A percentile compares a stretch with the other conserved stretches of the same genome.
Conservation (phyloP, 208 protist genomes). For the Leishmania tarentolae region DNA sequence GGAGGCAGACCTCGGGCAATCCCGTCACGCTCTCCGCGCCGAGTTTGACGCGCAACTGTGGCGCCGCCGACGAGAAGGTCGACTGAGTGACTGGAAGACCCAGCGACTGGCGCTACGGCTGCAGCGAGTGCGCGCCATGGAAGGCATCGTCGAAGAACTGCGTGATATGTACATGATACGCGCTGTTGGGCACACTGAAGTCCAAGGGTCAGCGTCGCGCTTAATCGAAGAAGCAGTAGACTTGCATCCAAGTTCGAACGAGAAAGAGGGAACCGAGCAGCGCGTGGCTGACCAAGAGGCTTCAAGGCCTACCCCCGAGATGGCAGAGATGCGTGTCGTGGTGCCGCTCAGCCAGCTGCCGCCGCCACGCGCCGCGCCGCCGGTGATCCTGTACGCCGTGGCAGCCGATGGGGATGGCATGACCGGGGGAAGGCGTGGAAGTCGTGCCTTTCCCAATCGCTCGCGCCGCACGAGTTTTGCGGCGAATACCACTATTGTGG, state of each 20-base stretch:
- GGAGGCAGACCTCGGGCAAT: conserved; percentile 29
- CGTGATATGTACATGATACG: conserved; percentile 45
- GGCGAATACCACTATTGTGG: conserved; percentile 19
- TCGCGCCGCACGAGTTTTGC: conserved; percentile 34
- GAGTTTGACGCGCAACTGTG: conserved; percentile 44
- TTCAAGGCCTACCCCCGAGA: not conserved
- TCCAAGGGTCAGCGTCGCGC: not conserved
- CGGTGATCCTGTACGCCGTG: conserved; percentile 26
- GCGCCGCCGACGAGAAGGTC: conserved; percentile 29
- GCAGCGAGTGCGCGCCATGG: conserved; percentile 47
- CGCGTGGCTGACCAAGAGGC: not conserved
- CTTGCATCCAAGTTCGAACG: not conserved
- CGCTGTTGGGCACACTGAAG: conserved; percentile 6
- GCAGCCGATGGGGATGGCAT: not conserved
- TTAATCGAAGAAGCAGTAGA: not conserved
- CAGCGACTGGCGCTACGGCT: conserved; percentile 53
- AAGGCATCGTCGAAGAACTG: conserved; percentile 51
- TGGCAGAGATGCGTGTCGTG: conserved; percentile 2
- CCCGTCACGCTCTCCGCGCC: conserved; percentile 29
- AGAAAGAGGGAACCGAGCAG: conserved; percentile 12
- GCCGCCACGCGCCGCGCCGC: conserved; percentile 10
- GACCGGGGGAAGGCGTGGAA: not conserved
- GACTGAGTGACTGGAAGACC: conserved; percentile 64
- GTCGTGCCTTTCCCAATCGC: not conserved
- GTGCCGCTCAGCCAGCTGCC: conserved; percentile 23